Evolutionary conservation across 257 asterid genomes (phyloP).

Genomic region (Solanum gandarillasii): DNA sequence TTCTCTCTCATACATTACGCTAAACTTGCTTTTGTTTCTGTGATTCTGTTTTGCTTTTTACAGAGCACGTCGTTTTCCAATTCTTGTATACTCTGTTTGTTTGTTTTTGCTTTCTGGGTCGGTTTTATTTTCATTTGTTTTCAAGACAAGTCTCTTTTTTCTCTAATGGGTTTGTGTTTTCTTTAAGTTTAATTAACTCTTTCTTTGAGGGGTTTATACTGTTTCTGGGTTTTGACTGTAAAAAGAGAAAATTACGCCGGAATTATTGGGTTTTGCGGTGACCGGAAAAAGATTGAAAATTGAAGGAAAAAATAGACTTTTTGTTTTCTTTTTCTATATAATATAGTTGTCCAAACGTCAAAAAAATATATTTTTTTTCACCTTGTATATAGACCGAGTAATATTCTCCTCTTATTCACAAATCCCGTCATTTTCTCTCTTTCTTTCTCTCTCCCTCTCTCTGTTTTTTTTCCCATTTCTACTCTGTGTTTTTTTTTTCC

Average conservation of each 20-base stretch:
- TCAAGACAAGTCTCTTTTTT: constrained; percentile 9
- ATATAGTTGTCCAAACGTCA: constrained; percentile 59
- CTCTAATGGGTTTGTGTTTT: constrained; percentile 4
- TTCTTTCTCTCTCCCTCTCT: constrained; percentile 15
- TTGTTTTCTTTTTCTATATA: constrained; percentile 8
- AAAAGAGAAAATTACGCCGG: constrained; percentile 22
- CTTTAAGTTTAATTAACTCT: constrained; percentile 2
- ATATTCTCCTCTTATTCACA: constrained; percentile 8
- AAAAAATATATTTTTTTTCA: constrained; percentile 25
- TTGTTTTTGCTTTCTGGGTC: constrained; percentile 1
- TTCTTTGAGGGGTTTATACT: constrained; percentile 7
- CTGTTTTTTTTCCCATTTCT: constrained; percentile 19
- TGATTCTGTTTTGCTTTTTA: background rate
- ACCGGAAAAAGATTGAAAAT: constrained; percentile 7
- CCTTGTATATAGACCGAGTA: constrained; percentile 18
- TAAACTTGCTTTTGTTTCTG: background rate
- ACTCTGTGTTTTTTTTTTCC: background rate
- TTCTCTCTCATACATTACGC: background rate
- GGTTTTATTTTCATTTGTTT: constrained; percentile 13
- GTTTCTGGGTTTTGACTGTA: background rate
- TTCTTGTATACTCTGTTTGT: background rate
- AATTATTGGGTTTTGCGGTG: constrained; percentile 22
- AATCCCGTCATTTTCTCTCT: constrained; percentile 67
- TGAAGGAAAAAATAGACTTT: background rate
- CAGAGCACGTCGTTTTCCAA: constrained; percentile 4